phyloP scores from a whole-genome alignment of 139 green algal species.

The Dunaliella primolecta region DNA sequence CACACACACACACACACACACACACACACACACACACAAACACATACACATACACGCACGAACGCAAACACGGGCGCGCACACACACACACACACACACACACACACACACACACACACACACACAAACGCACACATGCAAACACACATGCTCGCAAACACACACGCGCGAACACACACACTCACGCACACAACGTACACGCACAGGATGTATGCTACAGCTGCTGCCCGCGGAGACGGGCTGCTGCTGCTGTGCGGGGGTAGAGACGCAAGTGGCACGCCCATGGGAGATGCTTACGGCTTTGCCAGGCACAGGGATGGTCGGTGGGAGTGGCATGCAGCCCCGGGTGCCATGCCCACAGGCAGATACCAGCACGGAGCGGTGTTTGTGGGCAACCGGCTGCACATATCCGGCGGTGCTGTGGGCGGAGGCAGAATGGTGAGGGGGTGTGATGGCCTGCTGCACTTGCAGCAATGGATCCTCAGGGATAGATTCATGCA shows the following conservation, averaged over 20 bases:
- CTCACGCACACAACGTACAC: background rate
- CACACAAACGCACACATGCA: no score
- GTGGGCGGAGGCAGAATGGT: slow-evolving; percentile 93
- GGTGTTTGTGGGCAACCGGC: slow-evolving; percentile 89
- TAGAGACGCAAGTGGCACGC: slow-evolving; percentile 72
- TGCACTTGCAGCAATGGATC: no score
- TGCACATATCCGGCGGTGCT: slow-evolving; percentile 95
- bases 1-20: no score
- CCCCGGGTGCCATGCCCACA: slow-evolving; percentile 87
- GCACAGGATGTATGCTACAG: slow-evolving; percentile 94
- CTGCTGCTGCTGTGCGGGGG: slow-evolving; percentile 95
- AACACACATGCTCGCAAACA: background rate
- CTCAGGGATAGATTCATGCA: no score
- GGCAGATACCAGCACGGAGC: slow-evolving; percentile 93
- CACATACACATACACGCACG: no score
- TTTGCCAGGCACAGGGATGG: slow-evolving; percentile 96
- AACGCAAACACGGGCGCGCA: no score
- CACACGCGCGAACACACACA: background rate
- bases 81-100: no score
- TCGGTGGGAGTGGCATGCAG: slow-evolving; percentile 97
- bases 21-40: no score
- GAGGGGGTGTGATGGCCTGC: slow-evolving; percentile 6
- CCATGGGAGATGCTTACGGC: slow-evolving; percentile 90
- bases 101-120: no score
- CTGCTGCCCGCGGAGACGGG: slow-evolving; percentile 86